A percentile compares a stretch with the other conserved stretches of the same genome.
phyloP scores from a whole-genome alignment of 306 rosid species.

The Ammopiptanthus mongolicus region DNA sequence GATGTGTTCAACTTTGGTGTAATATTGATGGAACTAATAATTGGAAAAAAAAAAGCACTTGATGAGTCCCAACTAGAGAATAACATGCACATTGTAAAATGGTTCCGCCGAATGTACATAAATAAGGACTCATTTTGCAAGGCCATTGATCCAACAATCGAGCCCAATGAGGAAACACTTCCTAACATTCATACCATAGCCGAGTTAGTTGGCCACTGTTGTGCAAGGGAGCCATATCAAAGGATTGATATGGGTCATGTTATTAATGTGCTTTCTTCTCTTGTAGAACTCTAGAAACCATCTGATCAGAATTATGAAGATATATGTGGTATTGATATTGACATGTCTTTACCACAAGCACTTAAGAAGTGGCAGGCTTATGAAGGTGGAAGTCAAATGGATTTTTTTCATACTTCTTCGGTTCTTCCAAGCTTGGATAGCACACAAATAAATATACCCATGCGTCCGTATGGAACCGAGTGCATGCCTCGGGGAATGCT shows the following conservation, averaged over 20 bases:
- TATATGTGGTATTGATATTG: conserved; percentile 80
- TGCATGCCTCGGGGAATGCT: no score
- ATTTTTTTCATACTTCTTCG: conserved; percentile 74
- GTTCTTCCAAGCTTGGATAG: conserved; percentile 84
- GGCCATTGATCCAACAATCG: conserved; percentile 68
- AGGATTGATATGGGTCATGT: conserved; percentile 92
- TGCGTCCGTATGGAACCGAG: conserved; percentile 70
- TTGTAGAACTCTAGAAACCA: conserved; percentile 88
- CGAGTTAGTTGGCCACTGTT: conserved; percentile 84
- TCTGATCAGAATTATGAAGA: conserved; percentile 71
- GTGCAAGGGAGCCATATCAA: conserved; percentile 88
- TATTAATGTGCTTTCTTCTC: conserved; percentile 75
- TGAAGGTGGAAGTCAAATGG: conserved; percentile 71
- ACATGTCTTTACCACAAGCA: conserved; percentile 89
- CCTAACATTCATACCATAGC: conserved; percentile 72
- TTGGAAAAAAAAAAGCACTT: conserved; percentile 81
- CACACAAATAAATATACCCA: conserved; percentile 89
- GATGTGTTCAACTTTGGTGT: conserved; percentile 91
- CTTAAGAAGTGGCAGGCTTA: conserved; percentile 96
- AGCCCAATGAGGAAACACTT: conserved; percentile 66
- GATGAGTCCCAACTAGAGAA: conserved; percentile 92
- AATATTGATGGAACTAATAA: conserved; percentile 82
- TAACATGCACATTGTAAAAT: conserved; percentile 91
- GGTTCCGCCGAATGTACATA: conserved; percentile 80
- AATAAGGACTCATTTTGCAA: conserved; percentile 67